Base-by-base conservation (phyloP, 2,329 filamentous ascomycete genomes). In the Penicillium sp. region DNA sequence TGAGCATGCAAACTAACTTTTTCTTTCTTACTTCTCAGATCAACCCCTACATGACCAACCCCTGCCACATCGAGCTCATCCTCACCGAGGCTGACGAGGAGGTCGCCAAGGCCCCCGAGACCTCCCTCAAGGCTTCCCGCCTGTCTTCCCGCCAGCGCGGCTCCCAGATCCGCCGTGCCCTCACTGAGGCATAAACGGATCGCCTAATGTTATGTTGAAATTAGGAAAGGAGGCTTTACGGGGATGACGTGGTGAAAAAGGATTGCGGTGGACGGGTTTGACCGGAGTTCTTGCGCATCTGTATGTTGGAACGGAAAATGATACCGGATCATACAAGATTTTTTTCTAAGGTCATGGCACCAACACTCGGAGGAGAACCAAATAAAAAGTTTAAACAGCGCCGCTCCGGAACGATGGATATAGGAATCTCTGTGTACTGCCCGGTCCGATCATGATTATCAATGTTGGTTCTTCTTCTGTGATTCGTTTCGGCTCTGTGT, bases 21-120 rank as follows among this genome's bases (percentile, higher is more conserved):
- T 40, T n/a, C 2, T 5, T 11, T 52, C 16, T 51, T 33, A 33
- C 35, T 37, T 6, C 14, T 19, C 80, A 97, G 93, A 99, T 99
- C 87, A 99, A 99, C 90, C 95, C 95, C 69, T 99, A 98, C 89
- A 98, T 99, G 96, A 97, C 93, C 74, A 96, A 96, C 89, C 95
- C 95, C 74, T 99, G 94, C 91, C 95, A 99, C 90, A 97, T 99
- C 83, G 96, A 99, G 87, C 86, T 99, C 77, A 99, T 99, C 88
- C 89, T 99, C 75, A 97, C 94, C 79, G 96, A 99, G 88, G 93
- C 87, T 76, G 91, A 96, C 79, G 96, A 99, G 88, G 88, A 90
- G 75, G 92, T 99, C 75, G 87, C 93, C 85, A 99, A 99, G 90
- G 89, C 88, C 66, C 85, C 89, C 73, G 80, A 87, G 56, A 51